phyloP scores from a whole-genome alignment of 768 basidiomycete species.

The Russula virescens region DNA sequence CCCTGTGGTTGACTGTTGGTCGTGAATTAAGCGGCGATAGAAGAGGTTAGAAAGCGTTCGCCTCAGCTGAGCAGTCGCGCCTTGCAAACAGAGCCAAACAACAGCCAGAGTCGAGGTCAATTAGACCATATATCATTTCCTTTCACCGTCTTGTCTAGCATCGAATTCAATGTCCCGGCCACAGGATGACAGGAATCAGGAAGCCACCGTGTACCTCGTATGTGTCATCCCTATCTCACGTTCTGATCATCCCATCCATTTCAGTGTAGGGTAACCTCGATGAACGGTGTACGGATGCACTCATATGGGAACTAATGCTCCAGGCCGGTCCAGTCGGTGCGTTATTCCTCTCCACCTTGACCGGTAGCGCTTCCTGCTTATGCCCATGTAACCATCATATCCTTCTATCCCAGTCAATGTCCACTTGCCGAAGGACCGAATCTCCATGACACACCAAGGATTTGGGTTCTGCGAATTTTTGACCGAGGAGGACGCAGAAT shows the following conservation, averaged over 20 bases:
- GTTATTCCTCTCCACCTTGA: constrained; percentile 30
- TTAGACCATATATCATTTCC: not conserved
- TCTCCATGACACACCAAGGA: constrained; percentile 97
- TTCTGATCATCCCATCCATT: not conserved
- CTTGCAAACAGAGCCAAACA: constrained; percentile 6
- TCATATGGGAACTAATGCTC: constrained; percentile 98
- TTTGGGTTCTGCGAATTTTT: constrained; percentile 99
- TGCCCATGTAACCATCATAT: not conserved
- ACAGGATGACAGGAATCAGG: constrained; percentile 54
- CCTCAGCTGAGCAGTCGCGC: too few species aligned
- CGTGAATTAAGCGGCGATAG: too few species aligned
- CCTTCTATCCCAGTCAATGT: constrained; percentile 67
- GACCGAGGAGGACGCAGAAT: constrained; percentile 98
- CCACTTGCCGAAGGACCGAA: constrained; percentile 96
- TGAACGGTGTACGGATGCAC: constrained; percentile 87
- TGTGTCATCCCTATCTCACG: not conserved
- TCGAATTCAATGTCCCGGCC: constrained; percentile 35
- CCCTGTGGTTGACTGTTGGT: too few species aligned
- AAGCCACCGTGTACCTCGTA: constrained; percentile 58
- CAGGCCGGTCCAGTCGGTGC: constrained; percentile 98
- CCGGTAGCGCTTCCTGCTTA: not conserved
- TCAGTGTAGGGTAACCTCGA: constrained; percentile 83
- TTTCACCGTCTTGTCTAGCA: not conserved
- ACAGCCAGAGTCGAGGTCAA: too few species aligned
- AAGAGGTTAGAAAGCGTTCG: not conserved